phyloP scores from a whole-genome alignment of 768 basidiomycete genomes.

The Suillus americanus region DNA sequence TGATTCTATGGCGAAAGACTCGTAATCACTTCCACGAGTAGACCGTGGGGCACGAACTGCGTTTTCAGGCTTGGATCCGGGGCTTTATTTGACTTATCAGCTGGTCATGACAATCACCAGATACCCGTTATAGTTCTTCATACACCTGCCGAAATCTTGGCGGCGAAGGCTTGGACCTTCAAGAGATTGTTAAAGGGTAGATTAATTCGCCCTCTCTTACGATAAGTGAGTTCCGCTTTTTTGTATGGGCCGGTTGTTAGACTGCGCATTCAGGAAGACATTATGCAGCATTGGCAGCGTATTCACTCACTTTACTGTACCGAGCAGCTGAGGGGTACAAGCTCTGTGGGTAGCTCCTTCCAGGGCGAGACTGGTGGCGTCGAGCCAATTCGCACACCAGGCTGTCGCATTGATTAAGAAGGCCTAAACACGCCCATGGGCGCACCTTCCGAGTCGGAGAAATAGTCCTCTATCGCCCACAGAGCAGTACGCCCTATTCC shows the following conservation, averaged over 20 bases:
- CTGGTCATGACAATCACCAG: conserved; percentile 9
- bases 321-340: conserved; percentile 14
- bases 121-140: conserved; percentile 14
- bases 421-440: conserved; percentile 14
- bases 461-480: conserved; percentile 33
- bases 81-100: conserved; percentile 14
- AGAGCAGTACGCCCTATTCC: conserved; percentile 31
- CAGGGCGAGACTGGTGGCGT: conserved; percentile 24
- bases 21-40: not conserved
- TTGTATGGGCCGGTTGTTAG: not conserved
- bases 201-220: conserved; percentile 8
- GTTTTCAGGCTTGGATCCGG: conserved; percentile 12
- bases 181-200: conserved; percentile 6
- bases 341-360: conserved; percentile 21
- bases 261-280: not conserved
- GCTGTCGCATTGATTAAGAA: conserved; percentile 25
- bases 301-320: conserved; percentile 9
- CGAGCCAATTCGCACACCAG: conserved; percentile 17
- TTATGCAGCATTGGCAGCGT: conserved; percentile 5
- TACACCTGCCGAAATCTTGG: conserved; percentile 12
- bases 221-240: conserved; percentile 11
- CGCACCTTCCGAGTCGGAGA: conserved; percentile 26
- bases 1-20: not conserved
- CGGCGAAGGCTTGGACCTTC: conserved; percentile 12
- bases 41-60: conserved; percentile 12